phyloP scores from a whole-genome alignment of 225 moss, liverwort and hornwort species.

The Sphagnum contortum region DNA sequence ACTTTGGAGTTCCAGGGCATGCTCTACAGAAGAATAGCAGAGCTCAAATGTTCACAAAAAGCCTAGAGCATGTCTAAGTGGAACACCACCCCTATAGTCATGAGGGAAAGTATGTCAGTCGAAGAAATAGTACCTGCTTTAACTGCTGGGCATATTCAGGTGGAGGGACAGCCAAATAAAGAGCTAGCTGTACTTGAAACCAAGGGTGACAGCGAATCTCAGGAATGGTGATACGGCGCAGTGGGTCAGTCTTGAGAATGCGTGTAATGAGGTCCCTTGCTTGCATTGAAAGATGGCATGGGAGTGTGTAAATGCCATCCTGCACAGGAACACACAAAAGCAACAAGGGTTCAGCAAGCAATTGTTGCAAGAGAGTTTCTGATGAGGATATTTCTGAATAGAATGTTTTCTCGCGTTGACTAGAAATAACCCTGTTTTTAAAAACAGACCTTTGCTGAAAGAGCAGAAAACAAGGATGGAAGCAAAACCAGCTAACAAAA shows the following conservation, averaged over 20 bases:
- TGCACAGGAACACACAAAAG: conserved; percentile 1
- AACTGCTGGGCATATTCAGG: conserved; percentile 40
- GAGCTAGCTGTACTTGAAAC: conserved; percentile 40
- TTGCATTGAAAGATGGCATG: conserved; percentile 46
- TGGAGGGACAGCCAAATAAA: conserved; percentile 43
- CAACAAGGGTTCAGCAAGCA: no score
- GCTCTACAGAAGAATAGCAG: no score
- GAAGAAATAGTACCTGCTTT: conserved; percentile 32
- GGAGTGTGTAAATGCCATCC: conserved; percentile 58
- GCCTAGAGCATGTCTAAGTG: no score
- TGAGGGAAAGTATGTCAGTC: not conserved
- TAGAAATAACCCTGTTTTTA: no score
- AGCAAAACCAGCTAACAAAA: no score
- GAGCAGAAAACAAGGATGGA: no score
- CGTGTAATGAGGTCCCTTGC: conserved; percentile 59
- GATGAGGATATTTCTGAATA: no score
- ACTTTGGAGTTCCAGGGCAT: no score
- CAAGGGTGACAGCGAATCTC: conserved; percentile 60
- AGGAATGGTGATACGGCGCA: conserved; percentile 50
- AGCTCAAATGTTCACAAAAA: no score
- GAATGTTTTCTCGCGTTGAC: no score
- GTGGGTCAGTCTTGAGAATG: conserved; percentile 54
- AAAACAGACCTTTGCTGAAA: no score
- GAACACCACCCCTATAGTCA: not conserved
- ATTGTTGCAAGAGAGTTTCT: no score